Percentiles rank a stretch among this genome's conserved stretches.
Evolutionary conservation across 2,329 filamentous ascomycete species (phyloP).

Genomic region (Trichoderma sp.): DNA sequence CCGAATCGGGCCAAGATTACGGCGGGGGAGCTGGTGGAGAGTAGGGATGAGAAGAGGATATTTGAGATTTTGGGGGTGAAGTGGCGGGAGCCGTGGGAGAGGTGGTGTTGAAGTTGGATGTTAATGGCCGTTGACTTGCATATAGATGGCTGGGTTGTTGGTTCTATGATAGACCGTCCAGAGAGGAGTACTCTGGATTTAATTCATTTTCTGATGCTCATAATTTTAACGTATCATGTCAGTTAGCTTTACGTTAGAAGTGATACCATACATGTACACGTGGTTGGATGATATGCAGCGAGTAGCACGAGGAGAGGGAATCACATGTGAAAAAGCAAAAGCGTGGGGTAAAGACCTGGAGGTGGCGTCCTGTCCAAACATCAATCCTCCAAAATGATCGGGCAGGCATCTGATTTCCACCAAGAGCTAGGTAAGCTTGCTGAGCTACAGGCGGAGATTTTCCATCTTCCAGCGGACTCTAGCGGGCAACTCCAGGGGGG

Average conservation of each 20-base stretch:
- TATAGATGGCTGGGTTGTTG: background rate
- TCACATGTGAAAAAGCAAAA: background rate
- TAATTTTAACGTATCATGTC: background rate
- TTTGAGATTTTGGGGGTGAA: constrained; percentile 80
- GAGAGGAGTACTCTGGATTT: background rate
- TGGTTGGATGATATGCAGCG: background rate
- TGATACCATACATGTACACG: background rate
- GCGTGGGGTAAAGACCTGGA: background rate
- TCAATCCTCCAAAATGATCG: background rate
- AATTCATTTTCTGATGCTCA: background rate
- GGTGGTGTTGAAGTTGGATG: constrained; percentile 61
- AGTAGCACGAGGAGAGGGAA: background rate
- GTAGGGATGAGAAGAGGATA: constrained; percentile 71
- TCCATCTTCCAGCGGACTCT: background rate
- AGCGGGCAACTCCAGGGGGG: background rate
- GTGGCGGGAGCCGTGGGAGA: constrained; percentile 74
- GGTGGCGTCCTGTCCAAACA: background rate
- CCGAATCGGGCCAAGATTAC: constrained; percentile 57
- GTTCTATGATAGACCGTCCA: background rate
- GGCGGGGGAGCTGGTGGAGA: constrained; percentile 70
- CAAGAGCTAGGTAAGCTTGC: background rate
- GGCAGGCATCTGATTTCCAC: background rate
- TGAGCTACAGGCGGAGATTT: background rate
- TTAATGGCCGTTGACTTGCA: background rate
- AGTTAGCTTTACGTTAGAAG: background rate